phyloP scores from a whole-genome alignment of 2,329 filamentous ascomycete species.

The Sarocladiaceae sp. region DNA sequence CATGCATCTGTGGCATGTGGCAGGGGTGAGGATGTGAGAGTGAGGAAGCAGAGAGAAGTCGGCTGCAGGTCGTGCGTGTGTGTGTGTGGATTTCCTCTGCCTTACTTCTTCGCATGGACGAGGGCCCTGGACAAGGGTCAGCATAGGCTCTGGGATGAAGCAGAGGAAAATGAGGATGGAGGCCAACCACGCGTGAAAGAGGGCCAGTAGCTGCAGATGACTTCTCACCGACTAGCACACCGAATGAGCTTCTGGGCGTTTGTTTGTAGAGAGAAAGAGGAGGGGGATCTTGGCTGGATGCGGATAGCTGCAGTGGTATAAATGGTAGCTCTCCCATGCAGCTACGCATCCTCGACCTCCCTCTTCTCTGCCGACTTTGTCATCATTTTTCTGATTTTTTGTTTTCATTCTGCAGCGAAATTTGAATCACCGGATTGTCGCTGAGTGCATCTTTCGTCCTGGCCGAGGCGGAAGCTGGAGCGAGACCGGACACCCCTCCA shows the following conservation, averaged over 20 bases:
- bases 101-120: neutral
- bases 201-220: neutral
- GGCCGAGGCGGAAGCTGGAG: constrained; percentile 1
- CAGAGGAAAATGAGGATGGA: neutral
- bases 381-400: too few relatives aligned
- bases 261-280: too few relatives aligned
- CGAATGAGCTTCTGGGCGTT: too few relatives aligned
- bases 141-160: neutral
- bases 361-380: too few relatives aligned
- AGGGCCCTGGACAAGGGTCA: constrained; percentile 4
- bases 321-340: too few relatives aligned
- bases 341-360: too few relatives aligned
- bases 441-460: neutral
- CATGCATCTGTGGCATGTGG: constrained; percentile 7
- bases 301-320: too few relatives aligned
- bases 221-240: constrained; percentile 6
- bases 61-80: constrained; percentile 7
- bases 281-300: too few relatives aligned
- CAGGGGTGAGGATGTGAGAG: neutral
- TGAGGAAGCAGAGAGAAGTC: neutral
- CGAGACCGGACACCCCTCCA: constrained; percentile 8
- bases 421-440: neutral
- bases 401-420: constrained; percentile 1
- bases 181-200: neutral
- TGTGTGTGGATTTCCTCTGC: neutral